Conservation (phyloP, 176 grass and related monocot genomes). For the Carex littledalei region DNA sequence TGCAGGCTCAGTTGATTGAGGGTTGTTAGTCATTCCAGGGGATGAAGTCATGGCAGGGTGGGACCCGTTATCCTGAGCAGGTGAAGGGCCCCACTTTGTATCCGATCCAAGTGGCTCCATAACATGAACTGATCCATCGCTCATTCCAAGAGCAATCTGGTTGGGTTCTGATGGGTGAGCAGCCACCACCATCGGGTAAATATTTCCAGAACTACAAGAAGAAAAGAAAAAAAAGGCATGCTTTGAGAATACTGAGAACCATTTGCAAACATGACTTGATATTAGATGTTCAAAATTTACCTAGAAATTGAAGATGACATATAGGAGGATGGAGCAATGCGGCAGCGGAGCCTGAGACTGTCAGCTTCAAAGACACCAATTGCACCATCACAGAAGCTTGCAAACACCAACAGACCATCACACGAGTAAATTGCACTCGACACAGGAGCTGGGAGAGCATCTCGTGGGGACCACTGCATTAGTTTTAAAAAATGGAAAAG, state of each 20-base stretch:
- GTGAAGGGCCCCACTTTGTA: slow-evolving; percentile 69
- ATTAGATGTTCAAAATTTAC: slow-evolving; percentile 25
- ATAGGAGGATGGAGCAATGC: slow-evolving; percentile 77
- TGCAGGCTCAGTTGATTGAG: slow-evolving; percentile 63
- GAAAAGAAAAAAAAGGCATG: not conserved
- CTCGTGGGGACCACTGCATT: slow-evolving; percentile 80
- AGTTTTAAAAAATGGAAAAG: slow-evolving; percentile 17
- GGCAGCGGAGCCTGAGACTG: slow-evolving; percentile 64
- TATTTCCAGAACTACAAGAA: slow-evolving; percentile 40
- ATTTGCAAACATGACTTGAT: not conserved
- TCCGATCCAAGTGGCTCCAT: slow-evolving; percentile 75
- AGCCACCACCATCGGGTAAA: slow-evolving; percentile 72
- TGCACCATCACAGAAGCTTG: slow-evolving; percentile 85
- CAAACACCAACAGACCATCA: slow-evolving; percentile 67
- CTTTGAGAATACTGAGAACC: not conserved
- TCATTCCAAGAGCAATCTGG: slow-evolving; percentile 96
- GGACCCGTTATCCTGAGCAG: slow-evolving; percentile 67
- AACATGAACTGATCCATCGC: slow-evolving; percentile 77
- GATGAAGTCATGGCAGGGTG: slow-evolving; percentile 48
- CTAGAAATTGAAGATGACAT: slow-evolving; percentile 68
- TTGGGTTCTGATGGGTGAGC: slow-evolving; percentile 88
- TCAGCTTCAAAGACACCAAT: slow-evolving; percentile 96
- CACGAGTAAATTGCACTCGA: slow-evolving; percentile 98
- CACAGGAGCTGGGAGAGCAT: slow-evolving; percentile 73
- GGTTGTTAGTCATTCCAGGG: slow-evolving; percentile 36